Evolutionary conservation across 2,329 filamentous ascomycete species (phyloP).

Genomic region (Metarhizium robertsii): DNA sequence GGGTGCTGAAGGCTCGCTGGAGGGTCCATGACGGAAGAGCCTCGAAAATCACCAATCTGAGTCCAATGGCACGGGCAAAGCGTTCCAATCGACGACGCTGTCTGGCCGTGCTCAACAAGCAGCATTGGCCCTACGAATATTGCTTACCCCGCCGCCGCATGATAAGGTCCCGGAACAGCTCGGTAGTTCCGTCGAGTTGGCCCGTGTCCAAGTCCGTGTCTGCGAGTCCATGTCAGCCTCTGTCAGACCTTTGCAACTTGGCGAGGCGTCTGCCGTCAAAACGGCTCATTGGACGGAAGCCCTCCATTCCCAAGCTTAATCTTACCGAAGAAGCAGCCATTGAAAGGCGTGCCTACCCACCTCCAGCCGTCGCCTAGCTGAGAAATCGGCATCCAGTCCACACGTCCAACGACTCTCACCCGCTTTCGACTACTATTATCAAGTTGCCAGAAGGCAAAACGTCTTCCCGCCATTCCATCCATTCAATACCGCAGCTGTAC

Average conservation of each 20-base stretch:
- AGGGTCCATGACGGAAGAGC: conserved; percentile 4
- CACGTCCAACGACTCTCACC: background rate
- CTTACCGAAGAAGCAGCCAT: background rate
- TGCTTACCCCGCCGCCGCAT: background rate
- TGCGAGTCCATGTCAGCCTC: background rate
- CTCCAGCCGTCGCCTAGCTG: background rate
- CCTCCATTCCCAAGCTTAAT: background rate
- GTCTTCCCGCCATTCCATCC: background rate
- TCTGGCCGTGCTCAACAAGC: no score
- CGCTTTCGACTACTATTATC: background rate
- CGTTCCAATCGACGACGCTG: background rate
- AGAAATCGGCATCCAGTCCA: background rate
- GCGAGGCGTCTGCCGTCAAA: background rate
- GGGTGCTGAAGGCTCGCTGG: background rate
- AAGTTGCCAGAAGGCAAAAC: background rate
- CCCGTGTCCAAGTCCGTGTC: background rate
- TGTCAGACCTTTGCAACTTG: background rate
- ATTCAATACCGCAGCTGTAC: background rate
- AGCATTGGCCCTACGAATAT: background rate
- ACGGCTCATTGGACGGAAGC: background rate
- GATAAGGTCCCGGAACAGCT: background rate
- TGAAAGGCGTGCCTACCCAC: background rate
- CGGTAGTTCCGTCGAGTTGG: background rate
- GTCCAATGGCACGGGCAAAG: no score
- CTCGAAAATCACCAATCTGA: background rate